Percentiles rank a stretch among this genome's conserved stretches.
Conservation (phyloP, 2,329 filamentous ascomycete genomes). For the Fusarium globosum region DNA sequence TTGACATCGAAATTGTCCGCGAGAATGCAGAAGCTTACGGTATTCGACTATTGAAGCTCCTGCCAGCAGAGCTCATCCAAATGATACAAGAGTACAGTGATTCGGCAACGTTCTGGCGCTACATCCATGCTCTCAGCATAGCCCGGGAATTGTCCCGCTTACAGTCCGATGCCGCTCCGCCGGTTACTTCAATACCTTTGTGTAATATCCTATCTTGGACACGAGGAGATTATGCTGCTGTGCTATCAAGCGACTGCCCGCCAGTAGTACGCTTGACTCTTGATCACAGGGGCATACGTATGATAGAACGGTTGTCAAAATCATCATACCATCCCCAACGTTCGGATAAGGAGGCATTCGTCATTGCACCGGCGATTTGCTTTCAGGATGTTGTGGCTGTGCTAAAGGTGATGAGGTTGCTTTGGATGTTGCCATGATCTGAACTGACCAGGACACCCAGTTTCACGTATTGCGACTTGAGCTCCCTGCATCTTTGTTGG, state of each 20-base stretch:
- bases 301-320: background rate
- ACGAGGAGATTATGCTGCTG: background rate
- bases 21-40: slow-evolving; percentile 5
- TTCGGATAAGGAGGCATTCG: slow-evolving; percentile 7
- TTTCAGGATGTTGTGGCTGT: background rate
- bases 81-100: slow-evolving; percentile 9
- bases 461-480: slow-evolving; percentile 3
- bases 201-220: slow-evolving; percentile 9
- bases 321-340: background rate
- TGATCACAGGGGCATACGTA: slow-evolving; percentile 5
- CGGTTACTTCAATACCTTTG: background rate
- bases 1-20: slow-evolving; percentile 3
- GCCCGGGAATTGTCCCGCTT: background rate
- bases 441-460: background rate
- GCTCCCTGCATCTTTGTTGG: background rate
- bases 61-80: slow-evolving; percentile 11
- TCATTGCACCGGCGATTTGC: background rate
- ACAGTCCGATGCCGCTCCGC: background rate
- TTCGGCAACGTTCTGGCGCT: slow-evolving; percentile 8
- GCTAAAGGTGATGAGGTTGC: background rate
- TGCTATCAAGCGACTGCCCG: background rate
- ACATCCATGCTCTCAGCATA: background rate
- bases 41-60: background rate
- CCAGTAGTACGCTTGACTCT: slow-evolving; percentile 2
- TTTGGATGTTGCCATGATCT: too few species aligned